Evolutionary conservation across 1,284 basidiomycete species (phyloP).

Genomic region (Fistulinella cinereoalba): DNA sequence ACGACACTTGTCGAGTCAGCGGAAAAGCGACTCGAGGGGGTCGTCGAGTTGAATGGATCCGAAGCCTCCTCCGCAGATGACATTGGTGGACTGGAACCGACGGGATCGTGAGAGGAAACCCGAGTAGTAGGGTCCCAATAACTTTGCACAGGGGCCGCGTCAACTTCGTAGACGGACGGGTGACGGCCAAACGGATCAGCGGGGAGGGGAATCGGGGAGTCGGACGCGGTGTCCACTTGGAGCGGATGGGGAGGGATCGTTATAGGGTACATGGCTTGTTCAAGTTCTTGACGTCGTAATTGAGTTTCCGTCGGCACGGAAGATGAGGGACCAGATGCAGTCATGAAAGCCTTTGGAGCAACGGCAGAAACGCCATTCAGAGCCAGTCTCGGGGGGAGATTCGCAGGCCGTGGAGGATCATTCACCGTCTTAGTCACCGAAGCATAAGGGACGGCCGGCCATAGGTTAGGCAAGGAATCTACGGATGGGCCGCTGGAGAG

Average conservation of each 20-base stretch:
- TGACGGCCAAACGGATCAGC: constrained; percentile 76
- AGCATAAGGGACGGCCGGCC: constrained; percentile 50
- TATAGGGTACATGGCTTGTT: constrained; percentile 46
- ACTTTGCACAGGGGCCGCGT: constrained; percentile 25
- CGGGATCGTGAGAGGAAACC: constrained; percentile 17
- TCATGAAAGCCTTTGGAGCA: constrained; percentile 48
- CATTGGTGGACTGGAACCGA: constrained; percentile 23
- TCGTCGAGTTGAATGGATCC: constrained; percentile 14
- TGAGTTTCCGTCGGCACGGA: constrained; percentile 47
- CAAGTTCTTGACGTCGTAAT: constrained; percentile 50
- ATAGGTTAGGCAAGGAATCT: constrained; percentile 28
- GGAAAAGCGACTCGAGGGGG: constrained; percentile 66
- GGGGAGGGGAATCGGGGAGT: constrained; percentile 64
- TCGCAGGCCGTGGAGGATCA: constrained; percentile 17
- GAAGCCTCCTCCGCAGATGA: constrained; percentile 22
- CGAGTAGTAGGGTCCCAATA: constrained; percentile 42
- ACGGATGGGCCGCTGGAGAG: constrained; percentile 7
- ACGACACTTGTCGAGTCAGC: constrained; percentile 56
- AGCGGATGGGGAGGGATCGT: constrained; percentile 32
- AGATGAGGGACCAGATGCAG: constrained; percentile 28
- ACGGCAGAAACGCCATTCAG: constrained; percentile 66
- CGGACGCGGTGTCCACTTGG: constrained; percentile 27
- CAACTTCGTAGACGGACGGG: constrained; percentile 47
- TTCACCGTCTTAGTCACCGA: constrained; percentile 14
- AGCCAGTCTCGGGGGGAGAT: constrained; percentile 48